A percentile compares a stretch with the other conserved stretches of the same genome.
Conservation (phyloP, 2,329 filamentous ascomycete species). For the Sarocladiaceae sp. region DNA sequence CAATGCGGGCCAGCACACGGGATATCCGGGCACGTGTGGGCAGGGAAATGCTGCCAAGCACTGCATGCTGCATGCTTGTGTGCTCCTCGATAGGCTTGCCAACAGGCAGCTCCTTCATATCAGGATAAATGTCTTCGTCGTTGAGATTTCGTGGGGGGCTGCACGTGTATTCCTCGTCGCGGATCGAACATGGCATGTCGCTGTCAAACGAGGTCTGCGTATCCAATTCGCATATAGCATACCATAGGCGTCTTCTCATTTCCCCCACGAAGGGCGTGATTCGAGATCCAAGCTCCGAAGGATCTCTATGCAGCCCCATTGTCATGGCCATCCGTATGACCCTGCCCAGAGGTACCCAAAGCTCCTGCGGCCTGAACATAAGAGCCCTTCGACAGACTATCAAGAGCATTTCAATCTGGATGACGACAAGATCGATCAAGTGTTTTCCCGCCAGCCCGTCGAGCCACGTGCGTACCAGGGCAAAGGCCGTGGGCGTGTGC, state of each 20-base stretch:
- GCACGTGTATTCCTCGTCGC: conserved; percentile 49
- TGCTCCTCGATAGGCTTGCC: conserved; percentile 47
- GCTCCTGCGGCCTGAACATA: conserved; percentile 42
- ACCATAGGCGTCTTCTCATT: conserved; percentile 49
- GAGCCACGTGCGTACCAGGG: conserved; percentile 48
- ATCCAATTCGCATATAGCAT: conserved; percentile 50
- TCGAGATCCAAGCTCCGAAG: conserved; percentile 43
- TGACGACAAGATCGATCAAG: conserved; percentile 42
- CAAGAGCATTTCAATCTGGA: conserved; percentile 49
- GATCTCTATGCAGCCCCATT: conserved; percentile 52
- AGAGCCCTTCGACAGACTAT: conserved; percentile 48
- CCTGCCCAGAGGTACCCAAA: conserved; percentile 49
- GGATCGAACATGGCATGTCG: conserved; percentile 44
- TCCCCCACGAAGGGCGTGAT: conserved; percentile 47
- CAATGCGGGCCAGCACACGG: conserved; percentile 44
- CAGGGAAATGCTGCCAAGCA: conserved; percentile 31
- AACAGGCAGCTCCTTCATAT: conserved; percentile 42
- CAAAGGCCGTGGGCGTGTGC: conserved; percentile 50
- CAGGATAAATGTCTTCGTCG: conserved; percentile 41
- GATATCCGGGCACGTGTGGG: conserved; percentile 39
- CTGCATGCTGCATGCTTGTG: conserved; percentile 30
- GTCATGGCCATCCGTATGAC: conserved; percentile 53
- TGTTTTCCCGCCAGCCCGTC: conserved; percentile 46
- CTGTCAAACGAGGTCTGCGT: conserved; percentile 47
- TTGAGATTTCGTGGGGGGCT: conserved; percentile 47